phyloP scores from a whole-genome alignment of 129 eudicot species.

The Daucus carota region DH1_v3.0 NC_030385.2:30755501-30756000 shows the following conservation, averaged over 20 bases:
- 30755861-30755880: constrained; percentile 37
- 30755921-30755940: constrained; percentile 89
- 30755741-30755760: constrained; percentile 59
- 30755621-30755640: neutral
- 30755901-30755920: constrained; percentile 81
- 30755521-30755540: neutral
- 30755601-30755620: neutral
- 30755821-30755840: constrained; percentile 40
- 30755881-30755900: constrained; percentile 57
- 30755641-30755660: too few species aligned
- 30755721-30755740: constrained; percentile 22
- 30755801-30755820: constrained; percentile 56
- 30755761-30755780: constrained; percentile 67
- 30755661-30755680: neutral
- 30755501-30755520: neutral
- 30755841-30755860: constrained; percentile 34
- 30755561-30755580: neutral
- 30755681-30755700: neutral
- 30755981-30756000: neutral
- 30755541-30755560: neutral
- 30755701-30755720: neutral
- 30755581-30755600: neutral
- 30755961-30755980: constrained; percentile 54
- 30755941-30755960: constrained; percentile 98
- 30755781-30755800: constrained; percentile 73